Conservation (phyloP, 179 eudicot genomes). For the Spergularia azorica region DNA sequence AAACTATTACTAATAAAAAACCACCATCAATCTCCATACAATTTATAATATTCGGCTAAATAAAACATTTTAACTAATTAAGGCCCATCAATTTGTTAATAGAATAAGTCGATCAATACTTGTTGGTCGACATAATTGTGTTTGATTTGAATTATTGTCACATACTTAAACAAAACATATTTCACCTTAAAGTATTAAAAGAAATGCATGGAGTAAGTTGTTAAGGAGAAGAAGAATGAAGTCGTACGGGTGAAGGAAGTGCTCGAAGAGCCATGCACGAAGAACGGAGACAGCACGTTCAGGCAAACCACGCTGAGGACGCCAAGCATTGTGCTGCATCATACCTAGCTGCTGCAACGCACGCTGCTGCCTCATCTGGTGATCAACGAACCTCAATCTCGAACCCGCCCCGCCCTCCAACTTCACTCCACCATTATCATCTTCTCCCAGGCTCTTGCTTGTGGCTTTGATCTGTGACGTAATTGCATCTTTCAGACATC, state of each 20-base stretch:
- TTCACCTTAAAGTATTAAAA: too few relatives aligned
- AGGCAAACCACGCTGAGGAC: slow-evolving; percentile 88
- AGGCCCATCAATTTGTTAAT: too few relatives aligned
- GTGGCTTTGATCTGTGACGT: slow-evolving; percentile 48
- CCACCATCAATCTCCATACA: neutral
- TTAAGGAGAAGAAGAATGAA: neutral
- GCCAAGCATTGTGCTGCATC: slow-evolving; percentile 93
- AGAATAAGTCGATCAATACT: too few relatives aligned
- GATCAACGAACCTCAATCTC: slow-evolving; percentile 72
- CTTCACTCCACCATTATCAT: slow-evolving; percentile 37
- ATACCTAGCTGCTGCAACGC: slow-evolving; percentile 84
- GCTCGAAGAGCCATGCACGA: slow-evolving; percentile 79
- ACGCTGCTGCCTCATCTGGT: slow-evolving; percentile 74
- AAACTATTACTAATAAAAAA: neutral
- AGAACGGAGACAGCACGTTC: slow-evolving; percentile 87
- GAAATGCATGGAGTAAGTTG: too few relatives aligned
- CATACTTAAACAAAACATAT: too few relatives aligned
- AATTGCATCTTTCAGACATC: slow-evolving; percentile 65
- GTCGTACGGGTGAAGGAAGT: slow-evolving; percentile 45
- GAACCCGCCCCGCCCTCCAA: slow-evolving; percentile 48
- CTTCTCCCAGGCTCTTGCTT: slow-evolving; percentile 63
- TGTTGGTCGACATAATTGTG: too few relatives aligned
- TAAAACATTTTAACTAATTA: too few relatives aligned
- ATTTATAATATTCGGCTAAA: too few relatives aligned
- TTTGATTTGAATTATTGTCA: too few relatives aligned